Evolutionary conservation across 2,329 filamentous ascomycete species (phyloP), one percentile per base, ranked within the genome.

Genomic region (Pseudogymnoascus verrucosus): DNA sequence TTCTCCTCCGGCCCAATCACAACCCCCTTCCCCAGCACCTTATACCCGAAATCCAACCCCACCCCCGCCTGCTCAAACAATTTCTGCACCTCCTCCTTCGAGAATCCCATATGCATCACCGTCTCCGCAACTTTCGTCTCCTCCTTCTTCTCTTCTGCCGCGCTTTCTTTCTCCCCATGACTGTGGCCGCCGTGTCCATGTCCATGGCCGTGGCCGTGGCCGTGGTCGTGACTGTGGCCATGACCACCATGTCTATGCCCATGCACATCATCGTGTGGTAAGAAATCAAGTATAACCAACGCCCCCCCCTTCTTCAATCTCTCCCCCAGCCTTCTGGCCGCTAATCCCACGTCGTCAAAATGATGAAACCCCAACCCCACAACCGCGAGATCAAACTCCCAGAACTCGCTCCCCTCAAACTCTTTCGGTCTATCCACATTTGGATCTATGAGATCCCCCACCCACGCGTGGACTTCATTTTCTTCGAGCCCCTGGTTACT

Each of bases 21-120:
- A 12, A 84, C 70, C 11, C 80, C 80, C 63, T 80, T 77, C 1
- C 80, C 76, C 64, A 89, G 70, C 14, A 81, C 76, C 68, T 81
- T 74, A 63, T 89, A 82, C 8, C 77, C 78, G 70, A 91, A 88
- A n/a, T 78, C 78, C 7, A 75, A 74, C 0, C 76, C 80, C 16
- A 81, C 77, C 0, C 89, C 88, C 0, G 88, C 89, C n/a, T 77
- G 76, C 64, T 81, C 78, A 69, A 90, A 91, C 67, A 90, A 80
- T 21, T 76, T 73, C 69, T 77, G 79, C 61, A 91, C 82, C 28
- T 82, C 77, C 10, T 81, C 79, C 71, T 84, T 76, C 1, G 79
- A 81, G 73, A 93, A 92, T 0, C 89, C 88, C 66, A 85, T 79
- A 62, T 88, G 86, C 34, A 81, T 82, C 19, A 92, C 81, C 0